phyloP scores from a whole-genome alignment of 2,329 filamentous ascomycete species.

The Dactylellina cionopaga region DNA sequence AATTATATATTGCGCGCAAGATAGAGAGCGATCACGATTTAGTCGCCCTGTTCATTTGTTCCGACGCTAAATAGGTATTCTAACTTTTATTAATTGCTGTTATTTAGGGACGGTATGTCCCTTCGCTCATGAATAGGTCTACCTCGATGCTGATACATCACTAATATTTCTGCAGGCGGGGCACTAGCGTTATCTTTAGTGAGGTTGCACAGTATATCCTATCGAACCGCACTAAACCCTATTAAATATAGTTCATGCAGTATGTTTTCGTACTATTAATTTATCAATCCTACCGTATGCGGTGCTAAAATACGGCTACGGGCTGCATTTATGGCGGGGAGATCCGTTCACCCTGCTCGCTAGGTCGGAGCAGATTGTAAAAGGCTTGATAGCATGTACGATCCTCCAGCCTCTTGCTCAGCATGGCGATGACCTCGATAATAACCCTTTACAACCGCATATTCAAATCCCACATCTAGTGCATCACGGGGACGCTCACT shows the following conservation, averaged over 20 bases:
- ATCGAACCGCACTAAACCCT: background rate
- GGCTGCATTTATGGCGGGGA: constrained; percentile 14
- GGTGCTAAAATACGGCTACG: constrained; percentile 34
- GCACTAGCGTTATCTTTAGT: constrained; percentile 3
- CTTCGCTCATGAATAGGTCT: too few relatives aligned
- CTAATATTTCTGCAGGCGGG: background rate
- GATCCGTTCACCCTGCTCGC: background rate
- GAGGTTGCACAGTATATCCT: background rate
- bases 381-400: constrained; percentile 25
- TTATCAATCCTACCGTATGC: too few relatives aligned
- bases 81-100: too few relatives aligned
- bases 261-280: background rate
- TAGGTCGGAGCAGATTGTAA: constrained; percentile 6
- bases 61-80: background rate
- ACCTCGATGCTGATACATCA: background rate
- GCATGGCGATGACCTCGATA: constrained; percentile 24
- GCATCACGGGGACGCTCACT: background rate
- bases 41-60: background rate
- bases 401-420: constrained; percentile 24
- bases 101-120: too few relatives aligned
- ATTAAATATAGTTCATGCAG: too few relatives aligned
- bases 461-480: constrained; percentile 21
- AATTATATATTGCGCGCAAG: constrained; percentile 4
- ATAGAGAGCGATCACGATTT: constrained; percentile 30
- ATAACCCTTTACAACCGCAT: constrained; percentile 40